phyloP scores from a whole-genome alignment of 1,139 yeast species.

The Saccharomyces hybrid region DNA sequence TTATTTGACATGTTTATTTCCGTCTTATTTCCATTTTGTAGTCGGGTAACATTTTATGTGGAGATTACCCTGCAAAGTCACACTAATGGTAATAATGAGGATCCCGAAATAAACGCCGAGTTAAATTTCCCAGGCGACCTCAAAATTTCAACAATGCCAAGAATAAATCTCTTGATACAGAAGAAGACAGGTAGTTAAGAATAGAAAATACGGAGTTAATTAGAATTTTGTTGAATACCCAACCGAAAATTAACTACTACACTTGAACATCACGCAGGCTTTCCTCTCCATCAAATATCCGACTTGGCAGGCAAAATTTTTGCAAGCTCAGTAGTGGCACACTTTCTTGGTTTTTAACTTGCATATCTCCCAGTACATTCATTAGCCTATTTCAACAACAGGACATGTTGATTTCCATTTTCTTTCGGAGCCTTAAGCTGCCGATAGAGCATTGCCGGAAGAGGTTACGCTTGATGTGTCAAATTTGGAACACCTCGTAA shows the following conservation, averaged over 20 bases:
- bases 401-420: too few relatives aligned
- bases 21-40: slow-evolving; percentile 4
- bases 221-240: not conserved
- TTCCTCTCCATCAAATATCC: too few relatives aligned
- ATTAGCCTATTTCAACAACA: too few relatives aligned
- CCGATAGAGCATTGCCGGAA: too few relatives aligned
- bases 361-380: too few relatives aligned
- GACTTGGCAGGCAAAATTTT: not conserved
- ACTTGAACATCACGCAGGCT: too few relatives aligned
- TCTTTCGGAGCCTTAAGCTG: too few relatives aligned
- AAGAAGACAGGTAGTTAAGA: not conserved
- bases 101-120: not conserved
- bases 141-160: not conserved
- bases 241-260: not conserved
- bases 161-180: not conserved
- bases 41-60: not conserved
- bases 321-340: too few relatives aligned
- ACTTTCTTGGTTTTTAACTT: too few relatives aligned
- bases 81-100: not conserved
- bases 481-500: too few relatives aligned
- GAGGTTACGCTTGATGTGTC: too few relatives aligned
- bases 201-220: not conserved
- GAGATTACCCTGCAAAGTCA: too few relatives aligned
- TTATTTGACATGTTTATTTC: not conserved
- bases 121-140: not conserved